Conservation (phyloP, 495 filamentous ascomycete species). For the Penicillium canariense region DNA sequence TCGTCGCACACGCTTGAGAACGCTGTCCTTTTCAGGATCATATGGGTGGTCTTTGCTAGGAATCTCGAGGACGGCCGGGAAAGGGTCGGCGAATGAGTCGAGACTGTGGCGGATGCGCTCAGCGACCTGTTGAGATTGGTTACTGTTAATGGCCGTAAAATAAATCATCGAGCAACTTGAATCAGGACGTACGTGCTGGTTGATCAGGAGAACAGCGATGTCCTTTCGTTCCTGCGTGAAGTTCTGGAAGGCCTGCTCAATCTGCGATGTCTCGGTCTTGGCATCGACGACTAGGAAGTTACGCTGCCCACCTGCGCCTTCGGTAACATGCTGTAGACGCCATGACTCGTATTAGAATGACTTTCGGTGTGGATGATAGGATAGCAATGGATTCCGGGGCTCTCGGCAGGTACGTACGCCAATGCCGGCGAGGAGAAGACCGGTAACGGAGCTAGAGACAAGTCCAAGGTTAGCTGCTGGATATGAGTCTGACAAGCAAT, state of each 20-base stretch:
- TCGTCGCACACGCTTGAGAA: slow-evolving; percentile 83
- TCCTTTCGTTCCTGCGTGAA: slow-evolving; percentile 91
- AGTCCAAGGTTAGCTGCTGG: not conserved
- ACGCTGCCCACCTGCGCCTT: slow-evolving; percentile 80
- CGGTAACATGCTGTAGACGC: slow-evolving; percentile 63
- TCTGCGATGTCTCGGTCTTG: slow-evolving; percentile 83
- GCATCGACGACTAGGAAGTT: slow-evolving; percentile 96
- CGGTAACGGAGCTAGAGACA: slow-evolving; percentile 83
- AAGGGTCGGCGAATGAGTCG: slow-evolving; percentile 53
- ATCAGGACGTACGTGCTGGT: slow-evolving; percentile 77
- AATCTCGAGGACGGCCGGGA: slow-evolving; percentile 76
- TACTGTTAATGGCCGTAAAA: not conserved
- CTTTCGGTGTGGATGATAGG: not conserved
- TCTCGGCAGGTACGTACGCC: slow-evolving; percentile 60
- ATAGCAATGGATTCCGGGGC: not conserved
- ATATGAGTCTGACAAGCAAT: not conserved
- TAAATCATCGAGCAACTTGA: not conserved
- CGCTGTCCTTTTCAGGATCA: slow-evolving; percentile 98
- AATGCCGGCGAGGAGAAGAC: slow-evolving; percentile 88
- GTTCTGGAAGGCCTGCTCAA: slow-evolving; percentile 86
- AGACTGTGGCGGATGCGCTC: slow-evolving; percentile 83
- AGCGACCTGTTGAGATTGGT: slow-evolving; percentile 62
- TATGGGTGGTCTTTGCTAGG: slow-evolving; percentile 99
- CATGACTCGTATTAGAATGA: not conserved
- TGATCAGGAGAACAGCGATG: slow-evolving; percentile 93